These are phyloP conservation scores for Skeletonema potamos DNA, from an alignment of 108 stramenopile species.

Conservation along the genomic window DNA sequence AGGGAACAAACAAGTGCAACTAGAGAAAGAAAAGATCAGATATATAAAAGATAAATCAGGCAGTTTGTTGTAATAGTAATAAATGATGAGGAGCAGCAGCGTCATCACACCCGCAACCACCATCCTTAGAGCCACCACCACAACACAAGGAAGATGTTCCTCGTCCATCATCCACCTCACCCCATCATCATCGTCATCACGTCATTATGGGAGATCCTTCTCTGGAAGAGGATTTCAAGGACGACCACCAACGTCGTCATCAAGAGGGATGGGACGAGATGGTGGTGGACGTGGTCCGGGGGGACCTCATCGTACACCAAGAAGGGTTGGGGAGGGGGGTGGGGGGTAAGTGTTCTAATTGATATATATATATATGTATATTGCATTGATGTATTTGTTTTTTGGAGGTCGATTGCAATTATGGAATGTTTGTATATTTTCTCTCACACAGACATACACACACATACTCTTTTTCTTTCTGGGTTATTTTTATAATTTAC, in stretches of 20 bases:
- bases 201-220: constrained; percentile 1
- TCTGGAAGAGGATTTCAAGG: constrained; percentile 21
- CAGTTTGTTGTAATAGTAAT: no score
- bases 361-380: not conserved
- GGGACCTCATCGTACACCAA: constrained; percentile 24
- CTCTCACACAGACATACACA: no score
- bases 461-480: not conserved
- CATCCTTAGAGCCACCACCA: not conserved
- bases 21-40: no score
- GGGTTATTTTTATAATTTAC: no score
- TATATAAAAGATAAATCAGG: no score
- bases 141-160: not conserved
- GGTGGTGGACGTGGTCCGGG: constrained; percentile 41
- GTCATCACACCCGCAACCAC: no score
- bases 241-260: no score
- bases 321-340: not conserved
- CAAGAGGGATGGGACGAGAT: constrained; percentile 31
- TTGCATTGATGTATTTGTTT: not conserved
- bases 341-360: not conserved
- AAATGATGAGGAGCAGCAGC: no score
- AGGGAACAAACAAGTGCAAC: no score
- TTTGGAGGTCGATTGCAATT: not conserved
- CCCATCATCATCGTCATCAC: not conserved
- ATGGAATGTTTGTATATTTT: no score
- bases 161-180: not conserved